Conservation (phyloP, 257 asterid species). For the Plantago major region DNA sequence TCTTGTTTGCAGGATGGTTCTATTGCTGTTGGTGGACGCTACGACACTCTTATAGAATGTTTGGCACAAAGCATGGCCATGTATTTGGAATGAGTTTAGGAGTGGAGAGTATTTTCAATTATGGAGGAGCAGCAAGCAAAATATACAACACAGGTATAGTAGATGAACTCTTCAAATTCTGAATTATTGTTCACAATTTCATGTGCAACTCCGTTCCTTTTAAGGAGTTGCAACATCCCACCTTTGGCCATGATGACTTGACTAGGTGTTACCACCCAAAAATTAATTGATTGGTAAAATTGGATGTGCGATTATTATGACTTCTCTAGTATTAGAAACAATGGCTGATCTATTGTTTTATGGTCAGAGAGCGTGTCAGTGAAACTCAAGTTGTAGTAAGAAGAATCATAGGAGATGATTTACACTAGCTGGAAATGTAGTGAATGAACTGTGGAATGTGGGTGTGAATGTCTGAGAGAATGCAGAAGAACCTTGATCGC, state of each 20-base stretch:
- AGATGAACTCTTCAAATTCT: too few species aligned
- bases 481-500: slow-evolving; percentile 59
- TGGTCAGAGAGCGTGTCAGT: slow-evolving; percentile 59
- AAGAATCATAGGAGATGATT: slow-evolving; percentile 70
- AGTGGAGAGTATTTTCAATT: slow-evolving; percentile 80
- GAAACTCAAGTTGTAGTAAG: slow-evolving; percentile 91
- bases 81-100: slow-evolving; percentile 95
- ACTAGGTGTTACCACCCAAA: too few species aligned
- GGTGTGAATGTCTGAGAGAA: slow-evolving; percentile 59
- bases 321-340: neutral
- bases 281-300: too few species aligned
- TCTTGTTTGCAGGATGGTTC: slow-evolving; percentile 70
- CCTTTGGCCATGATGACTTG: too few species aligned
- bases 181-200: too few species aligned
- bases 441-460: slow-evolving; percentile 72
- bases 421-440: slow-evolving; percentile 61
- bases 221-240: too few species aligned
- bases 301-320: neutral
- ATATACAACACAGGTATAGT: slow-evolving; percentile 57
- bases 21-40: slow-evolving; percentile 96
- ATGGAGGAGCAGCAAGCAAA: slow-evolving; percentile 81
- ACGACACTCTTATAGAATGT: slow-evolving; percentile 81
- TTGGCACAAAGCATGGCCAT: slow-evolving; percentile 83
- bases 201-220: too few species aligned
- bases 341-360: slow-evolving; percentile 1